A percentile compares a stretch with the other conserved stretches of the same genome.
phyloP scores from a whole-genome alignment of 108 stramenopile genomes.

The Cyclotella cryptica region DNA sequence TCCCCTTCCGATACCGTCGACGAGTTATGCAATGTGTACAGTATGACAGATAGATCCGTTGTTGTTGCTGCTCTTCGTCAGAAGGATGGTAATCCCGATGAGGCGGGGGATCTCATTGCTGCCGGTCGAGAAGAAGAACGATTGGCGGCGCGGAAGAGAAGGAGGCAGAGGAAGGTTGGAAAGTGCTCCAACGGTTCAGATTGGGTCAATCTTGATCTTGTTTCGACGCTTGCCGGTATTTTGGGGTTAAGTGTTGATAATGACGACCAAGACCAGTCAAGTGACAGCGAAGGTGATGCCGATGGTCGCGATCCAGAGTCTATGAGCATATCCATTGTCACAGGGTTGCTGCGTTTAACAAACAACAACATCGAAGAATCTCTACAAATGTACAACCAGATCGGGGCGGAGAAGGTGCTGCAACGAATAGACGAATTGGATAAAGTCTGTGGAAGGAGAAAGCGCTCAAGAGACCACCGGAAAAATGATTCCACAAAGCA shows the following conservation, averaged over 20 bases:
- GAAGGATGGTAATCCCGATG: slow-evolving; percentile 28
- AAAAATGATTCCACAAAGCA: not conserved
- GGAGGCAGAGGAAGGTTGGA: slow-evolving; percentile 27
- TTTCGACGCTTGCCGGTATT: slow-evolving; percentile 9
- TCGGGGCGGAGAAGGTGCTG: slow-evolving; percentile 17
- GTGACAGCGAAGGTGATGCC: not conserved
- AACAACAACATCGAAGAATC: slow-evolving; percentile 31
- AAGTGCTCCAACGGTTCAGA: slow-evolving; percentile 23
- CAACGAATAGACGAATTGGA: slow-evolving; percentile 21
- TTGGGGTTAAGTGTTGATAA: slow-evolving; percentile 14
- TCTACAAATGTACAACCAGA: slow-evolving; percentile 28
- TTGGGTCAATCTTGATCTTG: slow-evolving; percentile 34
- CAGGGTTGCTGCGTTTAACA: slow-evolving; percentile 33
- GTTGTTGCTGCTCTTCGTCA: slow-evolving; percentile 37
- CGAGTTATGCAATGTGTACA: slow-evolving; percentile 20
- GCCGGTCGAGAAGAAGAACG: slow-evolving; percentile 12
- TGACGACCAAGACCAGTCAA: not conserved
- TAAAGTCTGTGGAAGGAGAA: not conserved
- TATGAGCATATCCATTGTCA: slow-evolving; percentile 23
- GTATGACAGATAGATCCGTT: slow-evolving; percentile 4
- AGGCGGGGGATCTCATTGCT: slow-evolving; percentile 27
- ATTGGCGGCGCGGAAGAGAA: slow-evolving; percentile 2
- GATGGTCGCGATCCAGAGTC: not conserved
- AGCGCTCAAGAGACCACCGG: not conserved
- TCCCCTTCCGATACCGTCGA: slow-evolving; percentile 23